Base-by-base conservation (phyloP, 129 eudicot genomes). In the Pseudognaphalium luteoalbum region DNA sequence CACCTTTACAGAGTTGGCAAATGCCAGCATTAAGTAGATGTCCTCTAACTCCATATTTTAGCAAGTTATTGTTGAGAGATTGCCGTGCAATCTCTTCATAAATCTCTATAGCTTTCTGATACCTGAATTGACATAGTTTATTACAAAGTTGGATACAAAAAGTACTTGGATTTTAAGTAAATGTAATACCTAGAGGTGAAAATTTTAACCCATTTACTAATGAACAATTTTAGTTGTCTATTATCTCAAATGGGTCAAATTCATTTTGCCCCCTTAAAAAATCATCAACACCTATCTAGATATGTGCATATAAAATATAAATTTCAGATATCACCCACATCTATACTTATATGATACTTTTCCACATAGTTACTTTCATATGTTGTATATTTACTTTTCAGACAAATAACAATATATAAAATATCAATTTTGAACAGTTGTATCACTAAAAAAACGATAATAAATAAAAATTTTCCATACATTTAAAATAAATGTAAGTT, bases 1-100 rank as follows among this genome's bases (percentile, higher is more conserved):
- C 89, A 8, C 79, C 86, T 86, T 88, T 88, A 76, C 89, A 88
- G 52, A 88, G 92, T 32, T 88, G 92, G 74, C 92, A 88, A 77
- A 88, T 82, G 42, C 92, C 92, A 62, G 92, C 92, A 62, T 88
- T 88, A 61, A 88, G 92, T 66, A 88, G 81, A 83, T 88, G 92
- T 15, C 92, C 92, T 75, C 80, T 85, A 52, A 85, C 92, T 61
- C 92, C 92, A 80, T 88, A 88, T 61, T 88, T 88, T 69, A 88
- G 83, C 77, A 87, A 78, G 71, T 82, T 82, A 65, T 77, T 87
- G 74, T 85, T 87, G 14, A 87, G 71, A 15, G 92, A 85, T 35
- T 87, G 87, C 20, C 81, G 79, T 19, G 89, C 92, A 80, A 87
- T 76, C 15, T 78, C 89, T 74, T 88, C 92, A 66, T 75, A 85